Base-by-base conservation (phyloP, 2,329 filamentous ascomycete genomes). In the Stemphylium vesicarium region DNA sequence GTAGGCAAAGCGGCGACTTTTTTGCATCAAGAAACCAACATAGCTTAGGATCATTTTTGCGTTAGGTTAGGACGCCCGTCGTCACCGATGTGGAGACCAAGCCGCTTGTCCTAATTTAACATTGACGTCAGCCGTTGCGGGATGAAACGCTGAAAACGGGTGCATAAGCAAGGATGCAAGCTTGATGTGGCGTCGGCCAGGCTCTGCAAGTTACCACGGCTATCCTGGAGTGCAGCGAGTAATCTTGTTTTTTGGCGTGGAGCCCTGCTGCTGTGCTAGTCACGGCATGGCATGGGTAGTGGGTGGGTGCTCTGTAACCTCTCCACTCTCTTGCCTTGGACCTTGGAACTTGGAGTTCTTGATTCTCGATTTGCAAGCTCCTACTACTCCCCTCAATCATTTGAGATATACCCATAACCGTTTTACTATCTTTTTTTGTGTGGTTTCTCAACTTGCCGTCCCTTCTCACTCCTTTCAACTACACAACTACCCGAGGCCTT, bases 161-260 rank as follows among this genome's bases (percentile, higher is more conserved):
- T 33, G 35, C 4, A 24, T 16, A 32, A 51, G 24, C 38, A 50
- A 49, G 49, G 61, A 50, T 57, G 54, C 26, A 32, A 36, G 46
- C 53, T 50, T 50, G 57, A 46, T 54, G 47, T 57, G 22, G 48
- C 53, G 39, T 32, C 22, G 33, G 15, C 59, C 57, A 45, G 50
- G 46, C 38, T 37, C 31, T 48, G 43, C 13, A 29, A 31, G n/a
- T 29, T 29, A 24, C 50, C 29, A 42, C 24, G 33, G 50, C 39
- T 22, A 37, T 22, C 15, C 37, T 53, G 63, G 60, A 50, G 64
- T 52, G 56, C 60, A 44, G 56, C 52, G 29, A 40, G 36, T 62
- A 75, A 75, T 75, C 73, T 72, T 75, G 71, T 71, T 75, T 75
- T 75, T 72, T 64, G 56, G 53, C 35, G 45, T 50, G 45, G 45